These are phyloP conservation scores for Nannizziopsis arthrosporioides DNA, from an alignment of 2,329 filamentous ascomycete genomes.

Conservation along the genomic window DNA sequence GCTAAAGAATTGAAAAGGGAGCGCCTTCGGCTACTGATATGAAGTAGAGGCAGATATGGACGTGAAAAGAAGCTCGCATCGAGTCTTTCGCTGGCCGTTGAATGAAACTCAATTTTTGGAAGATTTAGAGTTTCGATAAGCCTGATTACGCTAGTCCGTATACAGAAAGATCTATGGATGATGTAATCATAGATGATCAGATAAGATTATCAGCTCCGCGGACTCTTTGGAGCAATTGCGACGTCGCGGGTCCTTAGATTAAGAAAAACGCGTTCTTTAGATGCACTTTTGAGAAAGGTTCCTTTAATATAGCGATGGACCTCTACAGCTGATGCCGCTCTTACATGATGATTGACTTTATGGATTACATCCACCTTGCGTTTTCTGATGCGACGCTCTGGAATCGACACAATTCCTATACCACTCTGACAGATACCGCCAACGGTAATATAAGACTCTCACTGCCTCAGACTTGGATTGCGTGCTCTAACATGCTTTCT, in stretches of 20 bases:
- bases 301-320: not conserved
- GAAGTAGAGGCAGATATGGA: too few relatives aligned
- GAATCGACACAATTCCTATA: constrained; percentile 87
- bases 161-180: constrained; percentile 21
- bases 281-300: too few relatives aligned
- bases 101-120: constrained; percentile 15
- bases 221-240: too few relatives aligned
- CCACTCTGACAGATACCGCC: constrained; percentile 69
- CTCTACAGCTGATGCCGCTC: not conserved
- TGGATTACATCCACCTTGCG: constrained; percentile 89
- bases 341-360: constrained; percentile 75
- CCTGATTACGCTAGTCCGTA: constrained; percentile 26
- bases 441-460: constrained; percentile 46
- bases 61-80: too few relatives aligned
- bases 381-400: constrained; percentile 80
- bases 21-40: not conserved
- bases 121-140: constrained; percentile 25
- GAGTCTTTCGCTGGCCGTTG: not conserved
- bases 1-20: not conserved
- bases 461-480: not conserved
- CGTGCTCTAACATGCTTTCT: not conserved
- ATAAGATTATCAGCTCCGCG: not conserved
- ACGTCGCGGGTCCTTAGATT: too few relatives aligned
- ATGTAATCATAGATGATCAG: constrained; percentile 15
- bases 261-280: too few relatives aligned